Conservation (phyloP, 768 basidiomycete genomes). For the Boletus coccyginus region DNA sequence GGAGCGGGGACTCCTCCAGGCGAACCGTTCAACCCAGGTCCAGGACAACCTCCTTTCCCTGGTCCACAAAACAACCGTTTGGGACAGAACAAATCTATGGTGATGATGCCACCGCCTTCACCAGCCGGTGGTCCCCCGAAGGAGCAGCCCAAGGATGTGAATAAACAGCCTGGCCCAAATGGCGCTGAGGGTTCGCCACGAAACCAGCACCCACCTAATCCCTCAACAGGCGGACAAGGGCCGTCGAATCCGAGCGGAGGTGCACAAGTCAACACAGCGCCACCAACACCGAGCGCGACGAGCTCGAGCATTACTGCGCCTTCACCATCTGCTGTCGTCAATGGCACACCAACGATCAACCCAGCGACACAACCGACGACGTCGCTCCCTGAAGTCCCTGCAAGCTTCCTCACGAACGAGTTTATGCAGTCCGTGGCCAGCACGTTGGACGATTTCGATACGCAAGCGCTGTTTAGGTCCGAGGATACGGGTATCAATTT, state of each 20-base stretch:
- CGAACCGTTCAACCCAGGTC: conserved; percentile 41
- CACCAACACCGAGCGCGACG: conserved; percentile 36
- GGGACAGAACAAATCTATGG: conserved; percentile 37
- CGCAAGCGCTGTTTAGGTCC: conserved; percentile 38
- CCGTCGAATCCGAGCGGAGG: conserved; percentile 16
- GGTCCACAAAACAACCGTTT: conserved; percentile 31
- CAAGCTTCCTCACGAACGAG: conserved; percentile 30
- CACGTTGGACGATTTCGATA: conserved; percentile 40
- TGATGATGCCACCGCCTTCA: conserved; percentile 53
- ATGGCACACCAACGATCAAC: conserved; percentile 30
- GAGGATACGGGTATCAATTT: conserved; percentile 54
- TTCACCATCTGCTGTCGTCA: conserved; percentile 36
- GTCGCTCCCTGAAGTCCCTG: conserved; percentile 26
- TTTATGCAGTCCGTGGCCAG: conserved; percentile 45
- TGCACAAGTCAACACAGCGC: conserved; percentile 32
- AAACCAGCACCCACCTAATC: conserved; percentile 33
- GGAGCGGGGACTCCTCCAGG: conserved; percentile 45
- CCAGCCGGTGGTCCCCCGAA: conserved; percentile 37
- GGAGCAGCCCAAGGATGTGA: conserved; percentile 34
- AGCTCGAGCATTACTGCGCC: conserved; percentile 35
- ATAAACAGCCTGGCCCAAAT: conserved; percentile 24
- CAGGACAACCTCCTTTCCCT: conserved; percentile 34
- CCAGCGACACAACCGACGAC: conserved; percentile 24
- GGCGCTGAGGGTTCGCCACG: conserved; percentile 43
- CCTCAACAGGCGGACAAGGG: conserved; percentile 25